These are phyloP conservation scores for Thelonectria rubi DNA, from an alignment of 2,329 filamentous ascomycete species.

Conservation along the genomic window DNA sequence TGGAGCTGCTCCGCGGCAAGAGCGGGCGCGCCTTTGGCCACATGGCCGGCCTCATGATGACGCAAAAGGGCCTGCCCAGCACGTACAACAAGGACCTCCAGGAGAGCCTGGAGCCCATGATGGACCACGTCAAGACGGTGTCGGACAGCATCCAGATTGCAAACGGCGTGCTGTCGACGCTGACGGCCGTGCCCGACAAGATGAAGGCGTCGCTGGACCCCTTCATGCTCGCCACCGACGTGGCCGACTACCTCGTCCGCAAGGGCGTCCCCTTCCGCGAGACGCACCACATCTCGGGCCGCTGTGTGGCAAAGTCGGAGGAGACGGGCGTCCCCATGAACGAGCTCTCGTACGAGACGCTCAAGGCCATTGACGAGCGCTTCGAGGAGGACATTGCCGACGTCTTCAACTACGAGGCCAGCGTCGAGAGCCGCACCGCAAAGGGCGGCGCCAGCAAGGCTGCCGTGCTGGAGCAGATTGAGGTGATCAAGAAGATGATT, in stretches of 20 bases:
- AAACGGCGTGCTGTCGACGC: constrained; percentile 79
- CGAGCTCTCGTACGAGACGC: constrained; percentile 2
- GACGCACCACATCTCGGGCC: constrained; percentile 11
- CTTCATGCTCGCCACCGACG: constrained; percentile 82
- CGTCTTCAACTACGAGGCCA: constrained; percentile 8
- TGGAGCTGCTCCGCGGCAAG: constrained; percentile 77
- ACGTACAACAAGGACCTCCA: constrained; percentile 96
- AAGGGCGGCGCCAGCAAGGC: constrained; percentile 79
- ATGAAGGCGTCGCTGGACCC: constrained; percentile 83
- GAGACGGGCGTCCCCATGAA: constrained; percentile 7
- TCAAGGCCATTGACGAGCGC: constrained; percentile 3
- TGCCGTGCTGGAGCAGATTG: constrained; percentile 70
- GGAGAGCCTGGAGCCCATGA: constrained; percentile 85
- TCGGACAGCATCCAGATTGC: constrained; percentile 84
- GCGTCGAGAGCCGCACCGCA: constrained; percentile 77
- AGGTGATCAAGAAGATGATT: constrained; percentile 53
- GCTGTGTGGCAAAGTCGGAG: constrained; percentile 1
- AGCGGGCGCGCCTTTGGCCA: constrained; percentile 80
- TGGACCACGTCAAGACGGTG: constrained; percentile 85
- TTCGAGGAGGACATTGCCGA: constrained; percentile 48
- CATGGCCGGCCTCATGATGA: constrained; percentile 80
- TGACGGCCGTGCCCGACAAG: constrained; percentile 74
- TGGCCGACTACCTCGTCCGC: constrained; percentile 71
- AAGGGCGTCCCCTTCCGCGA: constrained; percentile 47
- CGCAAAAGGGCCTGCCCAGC: constrained; percentile 74